These are phyloP conservation scores for Mycena sp. DNA, from an alignment of 1,284 basidiomycete genomes.

Conservation along the genomic window DNA sequence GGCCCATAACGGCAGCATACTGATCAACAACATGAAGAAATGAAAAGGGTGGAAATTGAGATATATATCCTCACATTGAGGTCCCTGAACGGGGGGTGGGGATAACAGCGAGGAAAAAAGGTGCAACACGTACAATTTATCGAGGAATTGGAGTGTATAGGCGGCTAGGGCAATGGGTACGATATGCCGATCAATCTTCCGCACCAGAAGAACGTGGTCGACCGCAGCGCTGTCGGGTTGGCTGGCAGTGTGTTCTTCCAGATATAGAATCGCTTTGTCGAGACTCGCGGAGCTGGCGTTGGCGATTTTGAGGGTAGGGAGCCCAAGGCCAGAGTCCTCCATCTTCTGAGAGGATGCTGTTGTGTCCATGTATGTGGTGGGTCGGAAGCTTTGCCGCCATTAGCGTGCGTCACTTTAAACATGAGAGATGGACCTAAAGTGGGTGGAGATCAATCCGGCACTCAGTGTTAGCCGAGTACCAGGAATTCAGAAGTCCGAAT, in stretches of 20 bases:
- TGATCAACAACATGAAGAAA: background rate
- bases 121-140: conserved; percentile 29
- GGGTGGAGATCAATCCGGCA: conserved; percentile 14
- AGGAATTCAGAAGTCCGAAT: background rate
- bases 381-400: background rate
- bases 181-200: conserved; percentile 34
- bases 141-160: conserved; percentile 33
- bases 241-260: conserved; percentile 21
- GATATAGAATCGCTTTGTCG: conserved; percentile 33
- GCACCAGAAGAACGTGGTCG: conserved; percentile 33
- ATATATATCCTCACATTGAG: conserved; percentile 27
- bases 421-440: conserved; percentile 3
- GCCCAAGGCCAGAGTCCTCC: background rate
- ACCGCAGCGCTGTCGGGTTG: conserved; percentile 9
- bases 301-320: conserved; percentile 7
- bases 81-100: conserved; percentile 18
- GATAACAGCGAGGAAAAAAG: background rate
- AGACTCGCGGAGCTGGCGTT: conserved; percentile 28
- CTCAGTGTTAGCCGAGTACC: conserved; percentile 14
- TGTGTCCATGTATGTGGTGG: conserved; percentile 15
- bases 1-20: conserved; percentile 36
- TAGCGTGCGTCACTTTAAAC: conserved; percentile 20
- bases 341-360: conserved; percentile 10
- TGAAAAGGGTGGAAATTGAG: background rate
- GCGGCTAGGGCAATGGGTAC: conserved; percentile 29